These are phyloP conservation scores for rapeseed (Brassica napus) DNA, from an alignment of 345 rosid genomes.

Conservation along the genomic window Da-Ae NC_063447.1:28803501-28804000, in stretches of 20 bases:
- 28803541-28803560: conserved; percentile 62
- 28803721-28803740: conserved; percentile 5
- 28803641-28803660: conserved; percentile 25
- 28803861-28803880: conserved; percentile 25
- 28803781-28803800: conserved; percentile 27
- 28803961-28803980: neutral
- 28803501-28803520: conserved; percentile 47
- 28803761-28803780: conserved; percentile 35
- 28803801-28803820: conserved; percentile 6
- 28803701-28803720: conserved; percentile 9
- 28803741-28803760: neutral
- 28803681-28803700: conserved; percentile 3
- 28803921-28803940: conserved; percentile 25
- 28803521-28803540: conserved; percentile 60
- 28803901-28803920: conserved; percentile 30
- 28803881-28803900: conserved; percentile 31
- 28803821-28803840: neutral
- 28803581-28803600: conserved; percentile 16
- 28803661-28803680: neutral
- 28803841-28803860: conserved; percentile 34
- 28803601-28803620: conserved; percentile 30
- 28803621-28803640: conserved; percentile 6
- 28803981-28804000: conserved; percentile 8
- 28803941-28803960: neutral
- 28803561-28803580: conserved; percentile 29